Percentiles rank a stretch among this genome's conserved stretches.
These are phyloP conservation scores for Ganoderma resinaceum DNA, from an alignment of 1,284 basidiomycete species.

Conservation along the genomic window DNA sequence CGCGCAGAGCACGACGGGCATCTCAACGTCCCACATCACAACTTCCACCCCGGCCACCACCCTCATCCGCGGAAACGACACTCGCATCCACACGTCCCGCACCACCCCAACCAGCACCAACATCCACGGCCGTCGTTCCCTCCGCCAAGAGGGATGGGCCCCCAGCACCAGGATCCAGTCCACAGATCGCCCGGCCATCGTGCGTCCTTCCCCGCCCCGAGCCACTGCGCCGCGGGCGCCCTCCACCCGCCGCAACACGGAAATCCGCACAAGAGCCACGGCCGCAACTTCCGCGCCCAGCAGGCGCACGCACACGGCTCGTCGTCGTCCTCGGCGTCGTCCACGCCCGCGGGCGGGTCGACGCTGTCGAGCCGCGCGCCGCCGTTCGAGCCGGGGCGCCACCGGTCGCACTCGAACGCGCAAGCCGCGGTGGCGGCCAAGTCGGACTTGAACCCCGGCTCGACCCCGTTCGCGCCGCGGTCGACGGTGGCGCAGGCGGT, in stretches of 20 bases:
- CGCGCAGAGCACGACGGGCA: conserved; percentile 3
- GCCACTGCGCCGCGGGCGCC: conserved; percentile 34
- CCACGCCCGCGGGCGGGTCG: conserved; percentile 27
- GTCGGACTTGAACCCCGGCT: conserved; percentile 41
- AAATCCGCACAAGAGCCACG: conserved; percentile 25
- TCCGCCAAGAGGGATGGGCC: conserved; percentile 19
- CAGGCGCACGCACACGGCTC: conserved; percentile 22
- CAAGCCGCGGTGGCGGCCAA: conserved; percentile 16
- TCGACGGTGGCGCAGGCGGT: conserved; percentile 22
- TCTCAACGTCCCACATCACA: conserved; percentile 22
- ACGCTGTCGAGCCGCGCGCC: conserved; percentile 42
- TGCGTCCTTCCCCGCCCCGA: conserved; percentile 30
- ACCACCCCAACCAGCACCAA: conserved; percentile 27
- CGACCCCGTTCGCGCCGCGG: conserved; percentile 39
- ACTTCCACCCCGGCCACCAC: conserved; percentile 28
- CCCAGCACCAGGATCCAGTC: conserved; percentile 27
- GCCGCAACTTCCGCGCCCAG: conserved; percentile 17
- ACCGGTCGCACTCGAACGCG: conserved; percentile 16
- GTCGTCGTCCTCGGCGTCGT: conserved; percentile 30
- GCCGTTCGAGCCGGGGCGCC: conserved; percentile 41
- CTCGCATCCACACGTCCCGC: conserved; percentile 36
- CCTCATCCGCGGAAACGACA: conserved; percentile 40
- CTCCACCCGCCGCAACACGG: conserved; percentile 35
- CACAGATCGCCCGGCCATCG: conserved; percentile 34
- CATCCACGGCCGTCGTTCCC: conserved; percentile 29